Base-by-base conservation (phyloP, 805 yeast species). In the Barnettozyma salicaria region DNA sequence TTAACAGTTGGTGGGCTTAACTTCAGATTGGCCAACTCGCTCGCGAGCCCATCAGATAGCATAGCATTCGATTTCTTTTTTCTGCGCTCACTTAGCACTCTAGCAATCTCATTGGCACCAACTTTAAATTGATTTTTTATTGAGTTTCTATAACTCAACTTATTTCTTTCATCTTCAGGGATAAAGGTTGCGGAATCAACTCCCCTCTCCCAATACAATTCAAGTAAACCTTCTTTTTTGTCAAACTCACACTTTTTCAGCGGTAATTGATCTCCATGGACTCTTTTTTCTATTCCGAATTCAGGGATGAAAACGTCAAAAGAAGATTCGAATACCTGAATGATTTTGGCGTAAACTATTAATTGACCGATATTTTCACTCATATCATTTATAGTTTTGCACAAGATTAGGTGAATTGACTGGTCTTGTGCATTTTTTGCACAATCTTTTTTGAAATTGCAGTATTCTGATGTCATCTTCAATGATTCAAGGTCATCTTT, bases 251-350 rank as follows among this genome's bases (percentile, higher is more conserved):
- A 97, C 59, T 88, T 89, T 18, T 76, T 76, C 44, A 90, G 67
- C 9, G 97, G 97, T 39, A 92, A 67, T 61, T 92, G 97, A 61
- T 92, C 98, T 19, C 97, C 97, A 55, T 92, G 98, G 17, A 89
- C 96, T 53, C 97, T 72, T 61, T 89, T 89, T 57, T 89, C 97
- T 50, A 89, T 83, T 30, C 97, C 97, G 63, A 88, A 82, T 47
- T 87, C 96, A 2, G 96, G 96, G 44, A 89, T 68, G 47, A 83
- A 76, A 4, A 89, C 90, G 59, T 92, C 98, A 63, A 92, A 92
- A 2, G 97, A 86, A 1, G 96, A 85, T 61, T 92, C 97, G 58
- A 90, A 89, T 8, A 90, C 97, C 59, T 88, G 96, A 19, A 87
- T 63, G 13, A 90, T 92, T 12, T 87, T 76, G 12, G 95, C 97